Evolutionary conservation across 345 rosid genomes (phyloP), one percentile per base, ranked within the genome.

Genomic region (Psidium friedrichsthalianum): DNA sequence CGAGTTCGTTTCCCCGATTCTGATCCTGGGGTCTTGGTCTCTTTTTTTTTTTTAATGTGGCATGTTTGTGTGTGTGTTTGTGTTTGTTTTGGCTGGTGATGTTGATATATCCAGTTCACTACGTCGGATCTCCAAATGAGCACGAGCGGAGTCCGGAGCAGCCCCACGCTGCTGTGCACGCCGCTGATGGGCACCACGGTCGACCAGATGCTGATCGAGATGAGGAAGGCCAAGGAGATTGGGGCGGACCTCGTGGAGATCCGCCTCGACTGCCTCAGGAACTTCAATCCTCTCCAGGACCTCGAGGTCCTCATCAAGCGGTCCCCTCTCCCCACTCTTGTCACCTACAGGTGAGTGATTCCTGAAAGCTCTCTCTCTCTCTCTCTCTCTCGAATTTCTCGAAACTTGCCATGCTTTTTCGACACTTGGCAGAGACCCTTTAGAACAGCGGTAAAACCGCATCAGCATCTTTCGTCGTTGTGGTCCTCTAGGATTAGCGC

Each of bases 271-370:
- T 90, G 92, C 69, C 74, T 91, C 80, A 91, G 88, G 85, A 89
- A 78, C 85, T 90, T 91, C 85, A 88, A 57, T 36, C 90, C 89
- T 57, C 85, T 49, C 6, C 89, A 82, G 58, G 91, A 88, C 84
- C 90, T 91, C 61, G 32, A 64, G 16, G 82, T 82, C 80, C 90
- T 91, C 56, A 89, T 91, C 84, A 90, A 91, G 57, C 87, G 84
- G 61, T 91, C 92, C 36, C 90, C 92, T 51, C 88, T 91, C n/a
- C 93, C 93, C 55, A 89, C 93, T 80, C 88, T 91, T 52, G 91
- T 90, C 86, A 91, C 92, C 36, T 89, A 89, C 87, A 90, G 92
- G 93, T 88, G 47, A 44, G 47, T 44, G 87, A 69, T 40, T 69
- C 47, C 80, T 4, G 80, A 69, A 69, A 36, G 13, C 80, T 64